Evolutionary conservation across 805 yeast species (phyloP), one percentile per base, ranked within the genome.

Genomic region (Nakazawaea wyomingensis): DNA sequence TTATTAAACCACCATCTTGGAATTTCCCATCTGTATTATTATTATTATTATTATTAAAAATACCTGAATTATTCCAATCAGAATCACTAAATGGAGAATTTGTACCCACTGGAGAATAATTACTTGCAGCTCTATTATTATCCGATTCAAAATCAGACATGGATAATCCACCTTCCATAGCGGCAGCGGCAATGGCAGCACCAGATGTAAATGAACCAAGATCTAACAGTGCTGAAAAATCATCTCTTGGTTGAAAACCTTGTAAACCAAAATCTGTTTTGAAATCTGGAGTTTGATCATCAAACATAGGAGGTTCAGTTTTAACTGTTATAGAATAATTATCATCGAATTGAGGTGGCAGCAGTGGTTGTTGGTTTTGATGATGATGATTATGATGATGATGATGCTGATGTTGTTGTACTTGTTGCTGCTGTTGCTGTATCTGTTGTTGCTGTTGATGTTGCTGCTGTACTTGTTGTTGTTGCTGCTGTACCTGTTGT

Each of bases 161-260:
- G 17, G 54, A 50, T 24, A 56, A 43, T 2, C 55, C 54, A 6
- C 62, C 62, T 35, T 57, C 54, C 52, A 59, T 48, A 3, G 61
- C 58, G 7, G 57, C 57, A 4, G 63, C 50, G 5, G 61, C 60
- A 13, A 59, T 38, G 10, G 54, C 57, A 7, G 60, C 58, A 17
- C 61, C 64, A 2, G 65, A 59, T 19, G 52, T 54, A 44, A 59
- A 60, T 4, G 57, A 57, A 3, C 59, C 60, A 17, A 62, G 41
- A 40, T 50, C 51, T 17, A 56, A 31, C n/a, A 45, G 27, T n/a
- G 36, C n/a, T 17, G 28, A 14, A 33, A 35, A 34, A 16, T 34
- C 44, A 21, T 18, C 36, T 41, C 44, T 28, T 27, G 39, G 26
- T 19, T 33, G 27, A 38, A 34, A 40, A 20, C 43, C 43, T 27